Base-by-base conservation (phyloP, 768 basidiomycete genomes). In the Rhodotorula graminis region DNA sequence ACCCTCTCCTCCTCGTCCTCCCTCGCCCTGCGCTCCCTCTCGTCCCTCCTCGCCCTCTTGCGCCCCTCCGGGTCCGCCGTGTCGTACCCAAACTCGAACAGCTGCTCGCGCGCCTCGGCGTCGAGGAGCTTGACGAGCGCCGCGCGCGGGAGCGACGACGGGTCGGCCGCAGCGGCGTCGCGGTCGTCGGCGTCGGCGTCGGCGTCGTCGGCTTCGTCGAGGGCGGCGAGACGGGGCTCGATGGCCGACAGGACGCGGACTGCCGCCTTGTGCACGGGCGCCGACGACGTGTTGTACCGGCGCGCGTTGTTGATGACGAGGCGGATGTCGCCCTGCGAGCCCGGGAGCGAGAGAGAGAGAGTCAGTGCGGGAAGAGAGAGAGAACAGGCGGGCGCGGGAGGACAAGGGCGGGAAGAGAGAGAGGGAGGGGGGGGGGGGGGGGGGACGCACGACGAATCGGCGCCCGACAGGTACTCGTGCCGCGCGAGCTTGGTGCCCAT, bases 291-390 rank as follows among this genome's bases (percentile, higher is more conserved):
- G 80, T 99, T 99, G 82, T 95, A 98, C 64, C 84, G 80, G 67
- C 88, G 84, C 82, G 94, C 96, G 79, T 99, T 99, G 76, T 91
- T 87, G 78, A 92, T 91, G 65, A 98, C 86, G 66, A 96, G 84
- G 73, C 88, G 86, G 25, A 89, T 89, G 80, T 98, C 96, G 56
- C 85, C 63, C 78, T 77, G 40, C 23, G 59, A 10, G n/a, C n/a
- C n/a, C 37, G 37, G 9, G 37, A 4, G 37, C 37, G 37, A 37
- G 37, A 37, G 37, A n/a, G n/a, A n/a, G 37, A 37, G 25, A 19
- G 44, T 33, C 18, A n/a, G 19, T 33, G n/a, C n/a, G 57, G 52
- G 16, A 61, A 33, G 50, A 16, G n/a, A 27, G 25, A 47, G n/a
- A n/a, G n/a, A n/a, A n/a, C n/a, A n/a, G n/a, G n/a, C 37, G 37